Percentiles rank a stretch among this genome's conserved stretches.
These are phyloP conservation scores for Salvia miltiorrhiza DNA, from an alignment of 257 asterid species.

Conservation along the genomic window DNA sequence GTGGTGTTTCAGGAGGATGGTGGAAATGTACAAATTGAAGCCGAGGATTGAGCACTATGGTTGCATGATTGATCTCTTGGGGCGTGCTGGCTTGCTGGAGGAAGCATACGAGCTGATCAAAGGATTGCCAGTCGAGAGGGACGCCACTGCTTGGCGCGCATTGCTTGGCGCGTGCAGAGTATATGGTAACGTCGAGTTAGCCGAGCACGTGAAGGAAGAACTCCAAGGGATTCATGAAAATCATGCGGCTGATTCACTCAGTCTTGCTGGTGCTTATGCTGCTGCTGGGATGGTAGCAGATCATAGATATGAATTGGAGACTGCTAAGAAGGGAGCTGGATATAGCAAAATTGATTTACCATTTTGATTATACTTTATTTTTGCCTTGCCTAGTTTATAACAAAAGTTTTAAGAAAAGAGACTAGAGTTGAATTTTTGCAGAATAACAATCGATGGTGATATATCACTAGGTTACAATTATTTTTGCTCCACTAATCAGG, in stretches of 20 bases:
- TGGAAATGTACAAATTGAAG: constrained; percentile 34
- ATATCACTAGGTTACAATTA: background rate
- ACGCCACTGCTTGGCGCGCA: constrained; percentile 61
- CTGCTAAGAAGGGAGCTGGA: constrained; percentile 49
- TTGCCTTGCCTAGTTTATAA: too few species aligned
- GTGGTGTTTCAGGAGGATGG: constrained; percentile 46
- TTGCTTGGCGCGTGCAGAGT: constrained; percentile 65
- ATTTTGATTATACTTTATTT: too few species aligned
- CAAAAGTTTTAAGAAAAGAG: too few species aligned
- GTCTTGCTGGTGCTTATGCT: constrained; percentile 40
- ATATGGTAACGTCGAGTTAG: constrained; percentile 49
- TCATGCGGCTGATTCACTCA: constrained; percentile 49
- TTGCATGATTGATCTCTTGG: constrained; percentile 57
- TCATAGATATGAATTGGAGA: constrained; percentile 17
- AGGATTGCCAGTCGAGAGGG: constrained; percentile 45
- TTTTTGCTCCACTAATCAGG: background rate
- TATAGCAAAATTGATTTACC: constrained; percentile 31
- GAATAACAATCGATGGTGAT: too few species aligned
- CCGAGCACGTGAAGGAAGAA: constrained; percentile 40
- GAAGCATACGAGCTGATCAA: constrained; percentile 47
- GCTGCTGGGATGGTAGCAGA: constrained; percentile 42
- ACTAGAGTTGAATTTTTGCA: too few species aligned
- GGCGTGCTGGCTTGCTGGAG: constrained; percentile 56
- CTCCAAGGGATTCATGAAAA: constrained; percentile 33
- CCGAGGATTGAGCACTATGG: constrained; percentile 67